Percentiles rank a stretch among this genome's conserved stretches.
Conservation (phyloP, 192 early-diverging fungal species). For the Pilaira anomala region DNA sequence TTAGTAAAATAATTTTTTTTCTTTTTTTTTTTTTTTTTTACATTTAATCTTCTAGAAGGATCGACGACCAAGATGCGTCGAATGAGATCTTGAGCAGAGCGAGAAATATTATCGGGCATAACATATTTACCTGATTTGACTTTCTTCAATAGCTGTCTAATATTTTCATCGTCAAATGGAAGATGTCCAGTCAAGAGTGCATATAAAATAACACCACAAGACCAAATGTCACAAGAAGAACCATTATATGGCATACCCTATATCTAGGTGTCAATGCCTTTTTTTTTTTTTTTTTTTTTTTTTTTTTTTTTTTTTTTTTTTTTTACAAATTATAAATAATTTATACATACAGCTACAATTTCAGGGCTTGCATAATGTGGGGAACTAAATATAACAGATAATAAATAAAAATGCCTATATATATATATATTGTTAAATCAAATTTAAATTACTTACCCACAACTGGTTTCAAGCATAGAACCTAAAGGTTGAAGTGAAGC, state of each 20-base stretch:
- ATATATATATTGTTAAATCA: conserved; percentile 12
- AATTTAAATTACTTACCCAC: conserved; percentile 60
- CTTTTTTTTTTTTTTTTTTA: conserved; percentile 19
- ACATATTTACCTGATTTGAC: conserved; percentile 49
- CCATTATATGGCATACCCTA: conserved; percentile 66
- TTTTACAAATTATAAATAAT: conserved; percentile 2
- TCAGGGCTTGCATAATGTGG: conserved; percentile 76
- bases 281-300: too few relatives aligned
- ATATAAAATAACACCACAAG: conserved; percentile 71
- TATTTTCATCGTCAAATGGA: conserved; percentile 81
- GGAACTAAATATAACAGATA: conserved; percentile 42
- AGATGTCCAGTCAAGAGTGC: conserved; percentile 67
- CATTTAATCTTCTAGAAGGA: conserved; percentile 43
- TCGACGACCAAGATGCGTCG: conserved; percentile 46
- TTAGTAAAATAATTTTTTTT: background rate
- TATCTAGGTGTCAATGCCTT: background rate
- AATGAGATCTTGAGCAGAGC: conserved; percentile 43
- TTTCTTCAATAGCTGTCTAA: conserved; percentile 59
- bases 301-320: background rate
- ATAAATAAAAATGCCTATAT: conserved; percentile 26
- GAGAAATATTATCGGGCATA: conserved; percentile 50
- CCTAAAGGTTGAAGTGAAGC: conserved; percentile 53
- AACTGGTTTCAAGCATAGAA: conserved; percentile 63
- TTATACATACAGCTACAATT: conserved; percentile 58
- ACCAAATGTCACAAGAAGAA: conserved; percentile 68